Base-by-base conservation (phyloP, 352 stramenopile genomes). In the Globisporangium cystogenes region DNA sequence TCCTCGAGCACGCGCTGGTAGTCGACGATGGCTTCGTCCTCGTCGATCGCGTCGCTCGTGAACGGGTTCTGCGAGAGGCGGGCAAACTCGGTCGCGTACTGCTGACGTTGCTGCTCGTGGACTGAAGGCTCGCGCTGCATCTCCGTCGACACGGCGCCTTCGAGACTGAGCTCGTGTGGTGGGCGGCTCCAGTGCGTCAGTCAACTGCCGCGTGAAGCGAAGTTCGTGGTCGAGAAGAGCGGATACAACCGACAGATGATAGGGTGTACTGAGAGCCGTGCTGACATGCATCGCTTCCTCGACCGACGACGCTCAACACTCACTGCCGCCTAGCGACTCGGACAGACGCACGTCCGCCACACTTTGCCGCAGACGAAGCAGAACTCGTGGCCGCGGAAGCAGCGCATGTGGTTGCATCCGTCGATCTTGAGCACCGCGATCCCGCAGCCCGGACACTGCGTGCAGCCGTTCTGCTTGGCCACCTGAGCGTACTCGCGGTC, bases 371-470 rank as follows among this genome's bases (percentile, higher is more conserved):
- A 92, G 14, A 45, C 12, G 23, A 64, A 87, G 62, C 82, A 92
- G 43, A 92, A 92, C 21, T 76, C 53, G 48, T 90, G 82, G 48
- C 62, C 47, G 23, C 77, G 76, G 46, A 67, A 59, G 50, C 82
- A 92, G 24, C 18, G 59, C 57, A 92, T 76, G 44, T 55, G 68
- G 53, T 81, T 81, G 62, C 82, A 92, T 21, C 82, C 82, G 4
- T 1, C 16, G 23, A 57, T 57, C 27, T 60, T 70, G 21, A 76
- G 62, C 33, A 92, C 78, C 6, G 76, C 82, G 6, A 92, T 51
- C 20, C 82, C 82, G 60, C 82, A 92, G 26, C 67, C 64, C 42
- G 82, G 82, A 55, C 82, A 92, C 55, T 92, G 82, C 8, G 70
- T 62, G 4, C 55, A 66, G 37, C 65, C 51, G 18, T 69, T 53